These are phyloP conservation scores for Paramecium sonneborni DNA, from an alignment of 73 alveolate genomes.

Conservation along the genomic window DNA sequence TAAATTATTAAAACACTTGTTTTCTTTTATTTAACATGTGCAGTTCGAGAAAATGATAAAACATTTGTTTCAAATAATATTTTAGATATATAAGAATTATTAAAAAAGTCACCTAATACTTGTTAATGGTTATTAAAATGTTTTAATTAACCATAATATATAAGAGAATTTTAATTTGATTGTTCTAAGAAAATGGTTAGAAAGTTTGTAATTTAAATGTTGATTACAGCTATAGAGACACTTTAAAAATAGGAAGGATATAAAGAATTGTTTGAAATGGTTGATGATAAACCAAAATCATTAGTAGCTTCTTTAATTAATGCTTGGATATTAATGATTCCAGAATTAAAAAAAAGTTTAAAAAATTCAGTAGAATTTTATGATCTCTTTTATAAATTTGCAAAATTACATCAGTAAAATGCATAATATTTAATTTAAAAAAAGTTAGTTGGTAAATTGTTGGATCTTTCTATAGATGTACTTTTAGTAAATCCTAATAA, in stretches of 20 bases:
- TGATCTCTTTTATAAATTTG: slow-evolving; percentile 40
- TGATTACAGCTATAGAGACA: not conserved
- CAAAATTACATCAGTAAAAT: not conserved
- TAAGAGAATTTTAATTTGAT: slow-evolving; percentile 45
- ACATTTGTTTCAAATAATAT: slow-evolving; percentile 26
- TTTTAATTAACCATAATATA: not conserved
- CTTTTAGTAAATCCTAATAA: not conserved
- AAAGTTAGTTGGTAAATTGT: not conserved
- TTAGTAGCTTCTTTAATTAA: not conserved
- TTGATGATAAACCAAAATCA: slow-evolving; percentile 25
- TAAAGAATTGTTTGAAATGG: not conserved
- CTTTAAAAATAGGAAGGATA: not conserved
- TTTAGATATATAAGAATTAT: not conserved
- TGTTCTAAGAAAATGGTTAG: slow-evolving; percentile 47
- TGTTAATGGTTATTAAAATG: slow-evolving; percentile 21
- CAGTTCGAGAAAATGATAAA: slow-evolving; percentile 41
- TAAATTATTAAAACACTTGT: not conserved
- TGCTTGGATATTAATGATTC: not conserved
- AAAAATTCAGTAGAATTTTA: slow-evolving; percentile 41
- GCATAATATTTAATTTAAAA: slow-evolving; percentile 22
- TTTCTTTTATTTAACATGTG: slow-evolving; percentile 30
- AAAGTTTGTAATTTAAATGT: not conserved
- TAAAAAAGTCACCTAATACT: not conserved
- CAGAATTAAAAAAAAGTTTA: slow-evolving; percentile 25
- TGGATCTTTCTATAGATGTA: not conserved